Percentiles rank a stretch among this genome's conserved stretches.
Evolutionary conservation across 1,284 basidiomycete genomes (phyloP).

Genomic region (Tranzscheliella williamsii): DNA sequence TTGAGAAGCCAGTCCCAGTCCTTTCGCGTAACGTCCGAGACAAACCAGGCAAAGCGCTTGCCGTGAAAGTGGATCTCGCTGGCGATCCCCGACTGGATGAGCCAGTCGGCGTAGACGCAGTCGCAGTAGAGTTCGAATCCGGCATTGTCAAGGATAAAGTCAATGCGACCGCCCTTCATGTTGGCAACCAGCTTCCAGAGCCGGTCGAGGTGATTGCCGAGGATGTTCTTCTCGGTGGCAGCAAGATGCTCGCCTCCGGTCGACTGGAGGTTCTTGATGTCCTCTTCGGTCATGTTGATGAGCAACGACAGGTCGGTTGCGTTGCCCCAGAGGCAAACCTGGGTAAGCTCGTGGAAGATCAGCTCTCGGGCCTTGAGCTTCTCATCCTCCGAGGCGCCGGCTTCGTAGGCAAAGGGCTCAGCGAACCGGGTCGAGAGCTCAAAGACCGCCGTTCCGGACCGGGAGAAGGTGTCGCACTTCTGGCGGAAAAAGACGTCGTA

Average conservation of each 20-base stretch:
- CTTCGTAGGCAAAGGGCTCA: conserved; percentile 74
- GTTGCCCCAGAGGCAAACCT: conserved; percentile 61
- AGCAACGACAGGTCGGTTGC: conserved; percentile 88
- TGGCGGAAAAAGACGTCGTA: conserved; percentile 65
- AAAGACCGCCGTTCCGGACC: conserved; percentile 88
- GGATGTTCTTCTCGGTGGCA: conserved; percentile 92
- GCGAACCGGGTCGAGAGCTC: conserved; percentile 92
- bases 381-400: conserved; percentile 67
- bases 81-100: conserved; percentile 87
- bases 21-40: conserved; percentile 90
- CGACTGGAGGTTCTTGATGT: conserved; percentile 95
- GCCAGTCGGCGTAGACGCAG: conserved; percentile 83
- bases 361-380: conserved; percentile 78
- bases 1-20: conserved; percentile 85
- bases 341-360: conserved; percentile 91
- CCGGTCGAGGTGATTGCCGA: conserved; percentile 78
- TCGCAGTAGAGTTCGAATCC: conserved; percentile 97
- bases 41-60: conserved; percentile 63
- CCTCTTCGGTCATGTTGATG: conserved; percentile 98
- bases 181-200: conserved; percentile 79
- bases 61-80: conserved; percentile 88
- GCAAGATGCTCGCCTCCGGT: conserved; percentile 94
- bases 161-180: conserved; percentile 64
- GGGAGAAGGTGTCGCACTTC: conserved; percentile 89
- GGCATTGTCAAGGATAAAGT: conserved; percentile 72